Base-by-base conservation (phyloP, 306 rosid species). In the Corylus avellana region DNA sequence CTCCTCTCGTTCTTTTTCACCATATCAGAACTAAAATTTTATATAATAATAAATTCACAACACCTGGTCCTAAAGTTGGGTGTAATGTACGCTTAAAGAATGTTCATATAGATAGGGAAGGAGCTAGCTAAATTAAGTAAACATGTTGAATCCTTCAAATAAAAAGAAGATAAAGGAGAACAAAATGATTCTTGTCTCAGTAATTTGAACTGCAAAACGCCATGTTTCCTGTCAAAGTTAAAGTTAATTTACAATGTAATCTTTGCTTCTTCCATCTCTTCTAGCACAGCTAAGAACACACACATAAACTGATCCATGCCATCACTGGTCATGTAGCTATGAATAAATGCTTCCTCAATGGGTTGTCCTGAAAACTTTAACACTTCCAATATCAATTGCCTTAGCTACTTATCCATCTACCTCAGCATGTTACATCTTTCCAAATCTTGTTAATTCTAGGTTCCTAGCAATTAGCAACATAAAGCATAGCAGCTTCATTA, bases 381-480 rank as follows among this genome's bases (percentile, higher is more conserved):
- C 42, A 68, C 27, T 66, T 18, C 22, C 35, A 16, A 73, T 17
- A 63, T n/a, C 57, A 66, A 20, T 63, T 39, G 58, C 44, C 72
- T 79, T 70, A 48, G 77, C 76, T 49, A 59, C 78, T 61, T 58
- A 74, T 56, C 54, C 62, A 74, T 54, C 70, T 42, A 78, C 76
- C 22, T 4, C 39, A 17, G 32, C 22, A 53, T 18, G 27, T 50
- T 51, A 18, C 48, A 10, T 12, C 54, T 73, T 53, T 47, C 62
- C 42, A 29, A 16, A 42, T 71, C 57, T 69, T 39, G 11, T 11
- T 42, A 46, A 25, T 22, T 46, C 62, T 37, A 42, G 37, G 7
- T 55, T 42, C 62, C 73, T 11, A 29, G 39, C 50, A 59, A 29
- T 29, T 44, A 78, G 51, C 71, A 57, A 22, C 62, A 75, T 25